A percentile compares a stretch with the other conserved stretches of the same genome.
Conservation (phyloP, 306 rosid genomes). For the Prunus mongolica region DNA sequence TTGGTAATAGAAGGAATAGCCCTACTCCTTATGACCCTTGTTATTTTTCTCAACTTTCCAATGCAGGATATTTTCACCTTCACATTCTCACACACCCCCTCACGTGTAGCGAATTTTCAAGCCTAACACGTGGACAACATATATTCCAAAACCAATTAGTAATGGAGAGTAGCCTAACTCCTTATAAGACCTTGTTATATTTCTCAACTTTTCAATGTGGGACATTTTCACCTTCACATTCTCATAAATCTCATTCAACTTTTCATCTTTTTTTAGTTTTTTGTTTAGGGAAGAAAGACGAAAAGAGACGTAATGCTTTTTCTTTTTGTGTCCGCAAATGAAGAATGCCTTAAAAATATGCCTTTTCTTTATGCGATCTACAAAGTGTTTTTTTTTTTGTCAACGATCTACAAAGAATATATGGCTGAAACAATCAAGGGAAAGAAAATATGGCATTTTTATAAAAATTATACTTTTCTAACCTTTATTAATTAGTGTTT, state of each 20-base stretch:
- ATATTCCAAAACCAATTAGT: too few relatives aligned
- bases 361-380: not conserved
- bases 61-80: too few relatives aligned
- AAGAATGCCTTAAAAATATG: not conserved
- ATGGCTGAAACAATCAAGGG: not conserved
- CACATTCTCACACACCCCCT: fast-evolving
- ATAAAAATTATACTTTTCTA: not conserved
- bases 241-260: not conserved
- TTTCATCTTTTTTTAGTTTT: not conserved
- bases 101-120: fast-evolving
- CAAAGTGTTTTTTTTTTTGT: too few relatives aligned
- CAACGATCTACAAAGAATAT: not conserved
- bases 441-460: not conserved
- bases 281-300: not conserved
- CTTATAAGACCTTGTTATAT: too few relatives aligned
- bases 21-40: fast-evolving
- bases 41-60: too few relatives aligned
- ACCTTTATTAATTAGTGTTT: not conserved
- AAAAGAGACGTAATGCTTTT: not conserved
- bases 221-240: too few relatives aligned
- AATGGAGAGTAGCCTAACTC: too few relatives aligned
- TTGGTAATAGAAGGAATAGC: fast-evolving
- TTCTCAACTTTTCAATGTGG: too few relatives aligned
- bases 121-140: fast-evolving
- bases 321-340: not conserved